Evolutionary conservation across 1,139 yeast genomes (phyloP), one percentile per base, ranked within the genome.

Genomic region (Magnusiomyces suaveolens): DNA sequence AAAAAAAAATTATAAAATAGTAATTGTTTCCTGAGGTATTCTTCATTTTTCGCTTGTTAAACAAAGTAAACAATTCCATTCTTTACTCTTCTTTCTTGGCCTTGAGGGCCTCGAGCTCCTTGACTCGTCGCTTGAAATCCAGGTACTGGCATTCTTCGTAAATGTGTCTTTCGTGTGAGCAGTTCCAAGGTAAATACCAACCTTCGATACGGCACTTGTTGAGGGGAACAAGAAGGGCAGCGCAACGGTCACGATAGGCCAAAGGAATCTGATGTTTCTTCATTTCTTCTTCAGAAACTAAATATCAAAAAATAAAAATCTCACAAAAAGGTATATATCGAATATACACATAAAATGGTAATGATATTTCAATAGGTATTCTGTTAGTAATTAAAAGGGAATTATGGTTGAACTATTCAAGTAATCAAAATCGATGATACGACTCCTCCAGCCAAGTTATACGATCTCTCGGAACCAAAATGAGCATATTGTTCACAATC

Each of bases 101-200:
- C 69, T 81, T 82, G 62, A 76, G 73, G 56, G 76, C 78, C 64
- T 81, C 79, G 69, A 85, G 75, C 71, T 84, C 90, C 68, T 81
- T 77, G 60, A 84, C 87, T 72, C 95, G 81, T 74, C 94, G 81
- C 68, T 82, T 79, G 74, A 84, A 87, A 68, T 87, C 95, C 70
- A 83, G 73, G 71, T 84, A 85, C 70, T 87, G 87, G 71, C 95
- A 87, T 66, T 85, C 87, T 72, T 87, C 95, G 77, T 90, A 87
- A 48, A 81, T 80, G 63, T 87, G 95, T 69, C 89, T 81, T 72
- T 84, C 89, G 62, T 83, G 85, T 59, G 79, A 77, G 72, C 96
- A 87, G 65, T 80, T 82, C 84, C 84, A 81, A 33, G 85, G 85
- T 66, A 80, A 59, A 62, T 71, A 80, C 65, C 73, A 70, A 18